These are phyloP conservation scores for Globisporangium spiculum DNA, from an alignment of 352 stramenopile species.

Conservation along the genomic window DNA sequence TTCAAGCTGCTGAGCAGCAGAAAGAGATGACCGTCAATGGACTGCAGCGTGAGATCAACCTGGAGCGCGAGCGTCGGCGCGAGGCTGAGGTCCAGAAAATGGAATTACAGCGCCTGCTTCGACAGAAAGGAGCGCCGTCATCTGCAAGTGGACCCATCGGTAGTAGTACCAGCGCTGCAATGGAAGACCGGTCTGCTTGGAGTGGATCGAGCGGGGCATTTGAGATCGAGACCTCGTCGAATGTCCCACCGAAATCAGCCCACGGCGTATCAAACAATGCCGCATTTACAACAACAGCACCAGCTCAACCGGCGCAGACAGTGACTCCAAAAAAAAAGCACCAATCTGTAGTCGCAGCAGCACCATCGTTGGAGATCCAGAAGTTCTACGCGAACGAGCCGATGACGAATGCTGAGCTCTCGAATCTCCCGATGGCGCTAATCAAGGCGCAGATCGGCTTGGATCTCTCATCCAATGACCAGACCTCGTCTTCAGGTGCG, in stretches of 20 bases:
- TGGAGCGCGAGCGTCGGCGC: conserved; percentile 53
- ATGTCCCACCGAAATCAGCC: neutral
- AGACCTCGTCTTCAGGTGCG: neutral
- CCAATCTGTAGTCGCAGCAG: neutral
- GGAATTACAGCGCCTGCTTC: conserved; percentile 46
- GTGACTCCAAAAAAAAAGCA: conserved; percentile 18
- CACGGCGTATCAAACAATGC: neutral
- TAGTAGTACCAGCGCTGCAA: neutral
- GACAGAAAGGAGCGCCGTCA: conserved; percentile 23
- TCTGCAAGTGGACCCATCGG: neutral
- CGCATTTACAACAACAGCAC: neutral
- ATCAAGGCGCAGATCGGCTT: conserved; percentile 76
- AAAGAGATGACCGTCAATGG: conserved; percentile 33
- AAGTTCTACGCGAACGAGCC: conserved; percentile 75
- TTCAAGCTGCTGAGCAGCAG: conserved; percentile 56
- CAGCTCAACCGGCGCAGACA: neutral
- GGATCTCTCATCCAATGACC: conserved; percentile 31
- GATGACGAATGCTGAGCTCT: conserved; percentile 59
- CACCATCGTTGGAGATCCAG: conserved; percentile 24
- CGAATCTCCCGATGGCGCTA: conserved; percentile 61
- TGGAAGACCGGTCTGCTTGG: conserved; percentile 11
- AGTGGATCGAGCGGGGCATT: neutral
- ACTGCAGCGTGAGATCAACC: conserved; percentile 50
- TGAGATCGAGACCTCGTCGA: neutral
- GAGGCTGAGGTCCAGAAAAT: conserved; percentile 62